phyloP scores from a whole-genome alignment of 116 monocot genomes.

The Zostera marina region DNA sequence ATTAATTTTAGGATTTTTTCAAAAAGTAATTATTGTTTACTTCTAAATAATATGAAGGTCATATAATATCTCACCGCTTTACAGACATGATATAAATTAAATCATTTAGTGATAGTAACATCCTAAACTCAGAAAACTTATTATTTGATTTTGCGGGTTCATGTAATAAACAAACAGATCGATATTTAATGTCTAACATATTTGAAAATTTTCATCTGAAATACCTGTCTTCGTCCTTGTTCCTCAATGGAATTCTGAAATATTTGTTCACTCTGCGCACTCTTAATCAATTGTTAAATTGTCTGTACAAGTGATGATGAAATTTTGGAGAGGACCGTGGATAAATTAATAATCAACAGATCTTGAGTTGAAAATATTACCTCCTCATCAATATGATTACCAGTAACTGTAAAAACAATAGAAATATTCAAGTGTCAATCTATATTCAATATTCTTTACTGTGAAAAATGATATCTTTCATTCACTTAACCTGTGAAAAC shows the following conservation, averaged over 20 bases:
- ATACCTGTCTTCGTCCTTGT: constrained; percentile 90
- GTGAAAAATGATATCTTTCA: neutral
- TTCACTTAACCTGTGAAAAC: constrained; percentile 76
- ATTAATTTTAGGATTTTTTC: too few species aligned
- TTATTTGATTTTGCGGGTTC: too few species aligned
- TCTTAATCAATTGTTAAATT: constrained; percentile 82
- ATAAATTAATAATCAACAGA: neutral
- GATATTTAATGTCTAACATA: too few species aligned
- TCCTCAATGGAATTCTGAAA: constrained; percentile 90
- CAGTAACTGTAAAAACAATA: constrained; percentile 48
- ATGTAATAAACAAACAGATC: neutral
- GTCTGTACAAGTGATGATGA: constrained; percentile 37
- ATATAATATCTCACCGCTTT: too few species aligned
- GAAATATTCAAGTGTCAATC: neutral
- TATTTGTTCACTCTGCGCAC: constrained; percentile 90
- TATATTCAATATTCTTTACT: neutral
- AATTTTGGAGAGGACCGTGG: constrained; percentile 9
- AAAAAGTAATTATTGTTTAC: too few species aligned
- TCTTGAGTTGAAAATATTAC: constrained; percentile 23
- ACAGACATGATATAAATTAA: too few species aligned
- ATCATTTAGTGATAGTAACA: too few species aligned
- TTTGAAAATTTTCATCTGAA: too few species aligned
- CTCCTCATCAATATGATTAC: constrained; percentile 88
- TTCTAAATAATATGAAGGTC: too few species aligned
- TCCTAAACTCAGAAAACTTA: too few species aligned